These are phyloP conservation scores for Neurospora africana DNA, from an alignment of 495 filamentous ascomycete species.

Conservation along the genomic window DNA sequence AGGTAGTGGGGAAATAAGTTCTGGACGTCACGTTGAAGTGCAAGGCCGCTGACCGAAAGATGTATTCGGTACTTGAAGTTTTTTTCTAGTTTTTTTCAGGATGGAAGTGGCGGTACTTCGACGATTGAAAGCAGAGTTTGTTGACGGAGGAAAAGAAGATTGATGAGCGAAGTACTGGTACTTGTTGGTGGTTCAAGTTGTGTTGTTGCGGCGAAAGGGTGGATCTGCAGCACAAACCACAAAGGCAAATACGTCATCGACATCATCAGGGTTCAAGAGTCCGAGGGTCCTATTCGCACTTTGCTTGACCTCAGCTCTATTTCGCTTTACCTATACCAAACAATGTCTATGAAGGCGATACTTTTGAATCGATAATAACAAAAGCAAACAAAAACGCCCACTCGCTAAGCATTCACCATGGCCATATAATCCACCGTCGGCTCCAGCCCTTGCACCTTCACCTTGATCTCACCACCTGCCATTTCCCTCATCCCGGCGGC, in stretches of 20 bases:
- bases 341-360: not conserved
- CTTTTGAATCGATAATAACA: not conserved
- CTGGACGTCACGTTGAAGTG: no score
- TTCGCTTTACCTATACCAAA: not conserved
- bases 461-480: not conserved
- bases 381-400: not conserved
- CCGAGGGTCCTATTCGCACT: not conserved
- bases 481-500: not conserved
- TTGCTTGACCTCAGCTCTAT: no score
- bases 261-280: not conserved
- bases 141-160: not conserved
- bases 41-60: not conserved
- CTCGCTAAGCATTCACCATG: conserved; percentile 15
- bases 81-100: no score
- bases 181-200: not conserved
- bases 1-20: no score
- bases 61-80: not conserved
- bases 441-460: not conserved
- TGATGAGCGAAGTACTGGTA: not conserved
- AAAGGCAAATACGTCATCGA: not conserved
- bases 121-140: not conserved
- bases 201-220: not conserved
- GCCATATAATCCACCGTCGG: conserved; percentile 19
- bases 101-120: not conserved
- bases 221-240: not conserved